Base-by-base conservation (phyloP, 2,329 filamentous ascomycete genomes). In the Penicillium sp. region DNA sequence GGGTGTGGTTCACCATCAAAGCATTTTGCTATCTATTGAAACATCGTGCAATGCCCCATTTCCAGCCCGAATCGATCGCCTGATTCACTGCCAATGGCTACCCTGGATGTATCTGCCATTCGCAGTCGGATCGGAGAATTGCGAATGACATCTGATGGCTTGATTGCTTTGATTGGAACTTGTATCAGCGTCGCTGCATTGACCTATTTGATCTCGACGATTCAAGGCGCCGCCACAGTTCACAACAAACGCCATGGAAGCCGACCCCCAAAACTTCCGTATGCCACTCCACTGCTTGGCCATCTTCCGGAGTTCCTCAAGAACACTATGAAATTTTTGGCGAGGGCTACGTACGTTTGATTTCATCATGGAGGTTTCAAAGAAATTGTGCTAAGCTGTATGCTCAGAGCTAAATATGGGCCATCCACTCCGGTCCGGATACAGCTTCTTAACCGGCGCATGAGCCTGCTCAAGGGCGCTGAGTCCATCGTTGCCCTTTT, bases 261-360 rank as follows among this genome's bases (percentile, higher is more conserved):
- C 42, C 51, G 42, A 15, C 58, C 58, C 4, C 58, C 58, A 30
- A 60, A 38, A 37, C 35, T 60, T 47, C 58, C 58, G 10, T 60
- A 55, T 47, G 38, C 58, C 17, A 47, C 24, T 24, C 58, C 58
- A 40, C 33, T 60, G 17, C 58, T 60, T 45, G 47, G 58, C 19
- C 58, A 60, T 56, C 50, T 60, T 37, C 58, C 58, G 19, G 37
- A 42, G 24, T 60, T 54, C 26, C n/a, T 60, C 8, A 53, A 33
- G 24, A 38, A 60, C 42, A 55, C 42, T 9, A 24, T 45, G 42
- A 15, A 45, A 26, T 45, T 45, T 26, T 10, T 45, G 13, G 42
- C 42, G 10, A 26, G 42, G 42, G 42, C 42, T 26, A 45, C 42
- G 42, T 45, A 45, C 4, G 42, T 45, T 26, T 45, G 12, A 45